Percentiles rank a stretch among this genome's conserved stretches.
These are phyloP conservation scores for Trametes cingulata DNA, from an alignment of 768 basidiomycete genomes.

Conservation along the genomic window DNA sequence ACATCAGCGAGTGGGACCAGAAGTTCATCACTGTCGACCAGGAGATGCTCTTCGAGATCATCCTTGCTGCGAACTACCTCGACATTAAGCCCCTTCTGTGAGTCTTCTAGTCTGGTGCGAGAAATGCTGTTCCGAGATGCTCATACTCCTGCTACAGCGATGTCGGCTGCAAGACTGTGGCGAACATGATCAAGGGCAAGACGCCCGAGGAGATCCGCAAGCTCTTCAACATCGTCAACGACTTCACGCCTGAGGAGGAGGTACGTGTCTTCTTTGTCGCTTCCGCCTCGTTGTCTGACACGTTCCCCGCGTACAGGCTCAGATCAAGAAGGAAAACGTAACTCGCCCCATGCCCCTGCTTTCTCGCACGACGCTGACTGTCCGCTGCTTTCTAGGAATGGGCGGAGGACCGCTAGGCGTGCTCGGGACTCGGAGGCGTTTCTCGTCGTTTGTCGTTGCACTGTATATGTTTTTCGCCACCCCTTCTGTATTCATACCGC, in stretches of 20 bases:
- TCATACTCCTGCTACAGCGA: conserved; percentile 54
- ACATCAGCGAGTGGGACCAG: conserved; percentile 99
- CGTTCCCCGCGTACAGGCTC: conserved; percentile 55
- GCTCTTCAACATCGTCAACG: conserved; percentile 96
- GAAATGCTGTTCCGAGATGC: not conserved
- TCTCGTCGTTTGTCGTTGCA: conserved; percentile 17
- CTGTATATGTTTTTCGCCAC: conserved; percentile 21
- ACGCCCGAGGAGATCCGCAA: conserved; percentile 99
- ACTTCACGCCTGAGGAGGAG: conserved; percentile 99
- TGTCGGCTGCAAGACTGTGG: conserved; percentile 97
- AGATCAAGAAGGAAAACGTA: conserved; percentile 99
- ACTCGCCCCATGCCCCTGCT: conserved; percentile 35
- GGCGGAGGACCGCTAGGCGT: conserved; percentile 80
- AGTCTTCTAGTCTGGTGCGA: conserved; percentile 35
- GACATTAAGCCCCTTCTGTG: conserved; percentile 99
- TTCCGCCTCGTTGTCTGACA: conserved; percentile 14
- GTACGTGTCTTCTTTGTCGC: conserved; percentile 42
- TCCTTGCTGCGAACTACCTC: conserved; percentile 98
- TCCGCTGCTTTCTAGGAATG: conserved; percentile 62
- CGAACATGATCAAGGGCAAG: conserved; percentile 99
- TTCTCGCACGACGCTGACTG: not conserved
- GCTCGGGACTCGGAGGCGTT: conserved; percentile 2
- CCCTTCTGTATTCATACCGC: conserved; percentile 18
- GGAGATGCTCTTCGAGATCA: conserved; percentile 99
- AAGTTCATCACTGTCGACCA: conserved; percentile 99